Base-by-base conservation (phyloP, 1,284 basidiomycete genomes). In the Tetrapyrgos nigripes region DNA sequence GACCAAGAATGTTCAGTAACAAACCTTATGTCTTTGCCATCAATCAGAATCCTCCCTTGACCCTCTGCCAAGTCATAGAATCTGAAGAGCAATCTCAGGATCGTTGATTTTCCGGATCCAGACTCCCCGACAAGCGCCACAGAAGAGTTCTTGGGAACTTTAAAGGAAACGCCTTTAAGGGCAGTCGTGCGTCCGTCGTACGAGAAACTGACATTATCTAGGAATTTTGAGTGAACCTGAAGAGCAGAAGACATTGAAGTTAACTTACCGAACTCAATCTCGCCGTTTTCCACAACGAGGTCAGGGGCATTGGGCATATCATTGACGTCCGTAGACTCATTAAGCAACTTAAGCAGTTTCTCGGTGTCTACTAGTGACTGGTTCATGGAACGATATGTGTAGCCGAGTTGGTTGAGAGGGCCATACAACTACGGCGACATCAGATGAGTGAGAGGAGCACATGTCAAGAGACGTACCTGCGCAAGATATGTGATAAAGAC, bases 41-140 rank as follows among this genome's bases (percentile, higher is more conserved):
- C 93, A 62, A 96, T 88, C 51, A 85, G 73, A 64, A 93, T 91
- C 29, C 87, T 79, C 17, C 89, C 89, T 62, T 89, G 81, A 31
- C 91, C 91, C 55, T 85, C 83, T 29, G 83, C 80, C 21, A 94
- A 81, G 68, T 97, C 95, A 72, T 97, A 96, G 77, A 97, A 95
- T 47, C 94, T 84, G 72, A 93, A 97, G 14, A 97, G 79, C 48
- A 95, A 80, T 17, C 93, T 88, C 55, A 94, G 75, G 55, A 96
- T 85, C 0, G 94, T 94, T 8, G 89, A 91, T 72, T 94, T 95
- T 40, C 92, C 90, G 13, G 89, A 80, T 4, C 92, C 92, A 17
- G 90, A 89, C 69, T 92, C 88, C 44, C 89, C 92, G 14, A 96
- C 92, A 26, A 96, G 82, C 0, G 93, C 94, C 11, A 94, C 92